Percentiles rank a stretch among this genome's conserved stretches.
Evolutionary conservation across 1,139 yeast species (phyloP).

Genomic region (Geotrichum klebahnii): DNA sequence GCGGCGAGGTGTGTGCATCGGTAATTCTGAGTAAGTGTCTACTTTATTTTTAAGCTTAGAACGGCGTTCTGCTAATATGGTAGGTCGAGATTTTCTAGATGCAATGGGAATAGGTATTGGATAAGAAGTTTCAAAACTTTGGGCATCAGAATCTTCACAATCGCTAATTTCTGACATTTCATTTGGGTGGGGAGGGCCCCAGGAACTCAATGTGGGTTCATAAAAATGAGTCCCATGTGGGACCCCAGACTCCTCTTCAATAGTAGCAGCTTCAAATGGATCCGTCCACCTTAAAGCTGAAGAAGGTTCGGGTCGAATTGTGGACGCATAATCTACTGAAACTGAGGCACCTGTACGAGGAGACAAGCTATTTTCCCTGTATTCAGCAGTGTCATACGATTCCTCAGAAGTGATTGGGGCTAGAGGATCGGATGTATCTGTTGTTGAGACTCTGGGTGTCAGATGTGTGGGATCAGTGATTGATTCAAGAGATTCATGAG

Average conservation of each 20-base stretch:
- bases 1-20: too few relatives aligned
- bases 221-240: not conserved
- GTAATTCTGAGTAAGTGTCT: too few relatives aligned
- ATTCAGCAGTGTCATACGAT: not conserved
- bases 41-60: not conserved
- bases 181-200: slow-evolving; percentile 9
- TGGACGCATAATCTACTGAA: slow-evolving; percentile 4
- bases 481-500: slow-evolving; percentile 10
- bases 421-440: not conserved
- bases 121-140: not conserved
- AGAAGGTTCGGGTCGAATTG: slow-evolving; percentile 1
- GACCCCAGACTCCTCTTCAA: not conserved
- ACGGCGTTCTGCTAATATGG: not conserved
- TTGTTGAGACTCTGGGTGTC: not conserved
- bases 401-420: slow-evolving; percentile 1
- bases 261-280: not conserved
- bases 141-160: not conserved
- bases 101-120: not conserved
- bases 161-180: slow-evolving; percentile 2
- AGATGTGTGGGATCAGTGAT: not conserved
- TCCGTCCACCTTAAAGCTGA: not conserved
- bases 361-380: not conserved
- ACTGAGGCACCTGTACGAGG: not conserved
- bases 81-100: not conserved
- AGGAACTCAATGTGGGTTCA: not conserved